A percentile compares a stretch with the other conserved stretches of the same genome.
These are phyloP conservation scores for Rhizopus microsporus DNA, from an alignment of 371 early-diverging fungal genomes.

Conservation along the genomic window DNA sequence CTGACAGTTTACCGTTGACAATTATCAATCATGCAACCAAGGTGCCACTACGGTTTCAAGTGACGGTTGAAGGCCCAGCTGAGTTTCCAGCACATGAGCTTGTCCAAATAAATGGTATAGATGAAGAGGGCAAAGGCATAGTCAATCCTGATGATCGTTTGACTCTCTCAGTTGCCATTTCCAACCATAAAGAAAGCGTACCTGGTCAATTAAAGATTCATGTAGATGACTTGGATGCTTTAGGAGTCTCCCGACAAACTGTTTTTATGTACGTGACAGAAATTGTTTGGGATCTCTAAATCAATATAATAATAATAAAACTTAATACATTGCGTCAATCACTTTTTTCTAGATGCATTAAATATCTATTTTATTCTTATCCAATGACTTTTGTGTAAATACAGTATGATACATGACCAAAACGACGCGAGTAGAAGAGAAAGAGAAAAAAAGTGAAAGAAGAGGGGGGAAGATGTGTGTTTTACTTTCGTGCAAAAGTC, in stretches of 20 bases:
- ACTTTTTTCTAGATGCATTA: too few species aligned
- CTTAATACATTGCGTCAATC: not conserved
- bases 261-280: constrained; percentile 71
- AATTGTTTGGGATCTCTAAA: constrained; percentile 47
- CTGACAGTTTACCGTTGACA: constrained; percentile 44
- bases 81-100: constrained; percentile 71
- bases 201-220: constrained; percentile 82
- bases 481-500: constrained; percentile 74
- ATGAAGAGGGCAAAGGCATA: constrained; percentile 52
- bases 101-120: constrained; percentile 57
- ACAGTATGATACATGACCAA: too few species aligned
- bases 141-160: constrained; percentile 63
- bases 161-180: constrained; percentile 58
- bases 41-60: constrained; percentile 69
- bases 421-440: too few species aligned
- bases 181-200: constrained; percentile 64
- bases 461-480: too few species aligned
- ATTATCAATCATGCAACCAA: constrained; percentile 67
- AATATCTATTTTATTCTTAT: too few species aligned
- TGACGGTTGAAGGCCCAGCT: constrained; percentile 72
- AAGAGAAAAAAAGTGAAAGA: too few species aligned
- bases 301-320: not conserved
- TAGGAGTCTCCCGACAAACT: constrained; percentile 63
- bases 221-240: constrained; percentile 72
- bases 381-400: too few species aligned